Evolutionary conservation across 2,329 filamentous ascomycete species (phyloP).

Genomic region (Grosmannia serpens): DNA sequence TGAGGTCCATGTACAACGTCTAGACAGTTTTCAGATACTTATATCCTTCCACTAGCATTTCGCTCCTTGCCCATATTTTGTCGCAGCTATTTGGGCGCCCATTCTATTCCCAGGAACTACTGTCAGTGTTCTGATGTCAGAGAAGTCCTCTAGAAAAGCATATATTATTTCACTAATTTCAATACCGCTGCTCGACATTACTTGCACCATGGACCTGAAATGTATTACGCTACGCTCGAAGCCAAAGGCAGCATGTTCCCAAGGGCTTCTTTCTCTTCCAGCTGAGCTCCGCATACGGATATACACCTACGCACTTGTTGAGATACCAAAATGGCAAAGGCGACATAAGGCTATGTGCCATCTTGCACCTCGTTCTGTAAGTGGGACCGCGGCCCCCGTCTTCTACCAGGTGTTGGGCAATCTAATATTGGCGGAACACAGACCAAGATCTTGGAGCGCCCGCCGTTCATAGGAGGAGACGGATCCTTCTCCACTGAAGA

Average conservation of each 20-base stretch:
- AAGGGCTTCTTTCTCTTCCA: not conserved
- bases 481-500: not conserved
- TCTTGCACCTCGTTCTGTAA: not conserved
- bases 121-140: not conserved
- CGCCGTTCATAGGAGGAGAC: conserved; percentile 1
- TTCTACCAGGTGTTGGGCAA: not conserved
- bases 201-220: not conserved
- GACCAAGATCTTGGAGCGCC: not conserved
- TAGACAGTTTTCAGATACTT: not conserved
- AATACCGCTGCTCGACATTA: not conserved
- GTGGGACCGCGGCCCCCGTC: not conserved
- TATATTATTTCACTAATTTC: not conserved
- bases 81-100: not conserved
- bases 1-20: not conserved
- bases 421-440: not conserved
- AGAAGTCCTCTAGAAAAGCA: not conserved
- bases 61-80: not conserved
- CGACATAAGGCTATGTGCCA: not conserved
- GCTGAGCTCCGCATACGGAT: not conserved
- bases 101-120: not conserved
- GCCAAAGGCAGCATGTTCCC: not conserved
- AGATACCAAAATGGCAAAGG: not conserved
- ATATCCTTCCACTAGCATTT: not conserved
- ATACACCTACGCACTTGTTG: not conserved
- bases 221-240: not conserved